Percentiles rank a stretch among this genome's conserved stretches.
phyloP scores from a whole-genome alignment of 164 flowering plant genomes.

The Taxillus chinensis region DNA sequence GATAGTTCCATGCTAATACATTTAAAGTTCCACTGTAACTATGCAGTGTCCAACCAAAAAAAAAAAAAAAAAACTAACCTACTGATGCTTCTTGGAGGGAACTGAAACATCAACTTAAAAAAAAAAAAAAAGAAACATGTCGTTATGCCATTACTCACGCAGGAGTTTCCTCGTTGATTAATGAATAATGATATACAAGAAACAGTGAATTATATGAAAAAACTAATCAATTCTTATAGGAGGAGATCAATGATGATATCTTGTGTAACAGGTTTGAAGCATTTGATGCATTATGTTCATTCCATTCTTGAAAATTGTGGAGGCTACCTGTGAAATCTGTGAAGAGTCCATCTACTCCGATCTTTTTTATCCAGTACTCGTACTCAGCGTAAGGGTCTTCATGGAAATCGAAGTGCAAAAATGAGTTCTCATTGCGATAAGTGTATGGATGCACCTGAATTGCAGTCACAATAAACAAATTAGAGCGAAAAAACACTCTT shows the following conservation, averaged over 20 bases:
- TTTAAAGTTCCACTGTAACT: too few relatives aligned
- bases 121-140: too few relatives aligned
- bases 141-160: neutral
- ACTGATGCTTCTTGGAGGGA: too few relatives aligned
- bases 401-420: constrained; percentile 61
- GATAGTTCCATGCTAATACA: too few relatives aligned
- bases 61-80: too few relatives aligned
- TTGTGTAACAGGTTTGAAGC: constrained; percentile 37
- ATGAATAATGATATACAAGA: neutral
- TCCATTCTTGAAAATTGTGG: constrained; percentile 62
- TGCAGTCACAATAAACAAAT: constrained; percentile 3
- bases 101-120: too few relatives aligned
- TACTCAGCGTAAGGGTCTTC: constrained; percentile 78
- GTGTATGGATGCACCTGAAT: constrained; percentile 96
- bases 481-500: neutral
- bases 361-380: constrained; percentile 69
- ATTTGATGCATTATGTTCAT: constrained; percentile 17
- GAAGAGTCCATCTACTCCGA: constrained; percentile 88
- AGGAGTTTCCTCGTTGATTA: neutral
- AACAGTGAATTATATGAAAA: neutral
- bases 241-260: constrained; percentile 28
- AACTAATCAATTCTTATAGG: constrained; percentile 13
- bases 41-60: too few relatives aligned
- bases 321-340: constrained; percentile 95
- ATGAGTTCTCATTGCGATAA: constrained; percentile 61